A percentile compares a stretch with the other conserved stretches of the same genome.
Conservation (phyloP, 805 yeast species). For the Nakazawaea anatomiae region DNA sequence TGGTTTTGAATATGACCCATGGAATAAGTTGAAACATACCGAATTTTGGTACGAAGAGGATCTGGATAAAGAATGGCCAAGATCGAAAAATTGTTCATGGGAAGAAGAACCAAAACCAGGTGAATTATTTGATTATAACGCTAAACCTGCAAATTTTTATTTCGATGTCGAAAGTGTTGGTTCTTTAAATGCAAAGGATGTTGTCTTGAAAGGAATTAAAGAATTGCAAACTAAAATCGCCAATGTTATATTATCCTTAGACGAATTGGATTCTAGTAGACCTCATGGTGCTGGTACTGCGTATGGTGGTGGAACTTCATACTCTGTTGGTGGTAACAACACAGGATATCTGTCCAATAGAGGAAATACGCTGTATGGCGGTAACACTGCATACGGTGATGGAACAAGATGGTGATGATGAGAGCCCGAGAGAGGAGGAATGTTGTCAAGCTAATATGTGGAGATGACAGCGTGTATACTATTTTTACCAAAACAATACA, state of each 20-base stretch:
- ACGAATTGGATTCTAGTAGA: constrained; percentile 38
- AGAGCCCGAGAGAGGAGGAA: background rate
- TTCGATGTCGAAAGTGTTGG: constrained; percentile 93
- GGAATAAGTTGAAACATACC: constrained; percentile 94
- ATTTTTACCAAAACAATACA: background rate
- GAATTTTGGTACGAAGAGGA: constrained; percentile 95
- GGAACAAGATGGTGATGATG: constrained; percentile 5
- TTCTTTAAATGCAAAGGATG: constrained; percentile 81
- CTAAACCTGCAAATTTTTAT: constrained; percentile 77
- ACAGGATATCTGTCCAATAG: constrained; percentile 18
- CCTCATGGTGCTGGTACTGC: constrained; percentile 32
- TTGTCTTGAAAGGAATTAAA: constrained; percentile 75
- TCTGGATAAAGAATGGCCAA: constrained; percentile 91
- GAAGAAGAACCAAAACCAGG: constrained; percentile 92
- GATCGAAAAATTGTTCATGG: constrained; percentile 81
- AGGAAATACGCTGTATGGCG: constrained; percentile 24
- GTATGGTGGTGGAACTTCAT: constrained; percentile 34
- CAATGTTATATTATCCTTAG: constrained; percentile 68
- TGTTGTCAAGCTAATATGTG: background rate
- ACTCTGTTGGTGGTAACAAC: constrained; percentile 24
- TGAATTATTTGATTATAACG: constrained; percentile 78
- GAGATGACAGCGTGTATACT: background rate
- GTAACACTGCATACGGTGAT: constrained; percentile 20
- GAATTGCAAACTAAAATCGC: constrained; percentile 90
- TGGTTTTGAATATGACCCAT: constrained; percentile 98